Percentiles rank a stretch among this genome's conserved stretches.
Evolutionary conservation across 192 early-diverging fungal species (phyloP).

Genomic region (Kickxella alabastrina): DNA sequence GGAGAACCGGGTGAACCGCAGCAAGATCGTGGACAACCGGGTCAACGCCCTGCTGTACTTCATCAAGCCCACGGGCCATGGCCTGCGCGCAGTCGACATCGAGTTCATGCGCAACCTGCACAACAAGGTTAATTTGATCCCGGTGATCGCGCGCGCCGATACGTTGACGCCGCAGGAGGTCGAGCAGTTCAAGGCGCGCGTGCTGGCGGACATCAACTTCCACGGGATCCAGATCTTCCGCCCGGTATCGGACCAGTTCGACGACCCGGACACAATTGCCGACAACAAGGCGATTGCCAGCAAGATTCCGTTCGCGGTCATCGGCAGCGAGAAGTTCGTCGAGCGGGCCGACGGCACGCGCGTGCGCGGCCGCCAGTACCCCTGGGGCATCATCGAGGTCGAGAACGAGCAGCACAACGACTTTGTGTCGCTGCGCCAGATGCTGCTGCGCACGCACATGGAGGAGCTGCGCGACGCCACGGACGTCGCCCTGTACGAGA

Average conservation of each 20-base stretch:
- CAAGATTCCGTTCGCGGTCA: constrained; percentile 88
- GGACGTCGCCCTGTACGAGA: constrained; percentile 82
- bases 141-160: constrained; percentile 91
- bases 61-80: constrained; percentile 66
- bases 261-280: constrained; percentile 72
- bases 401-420: constrained; percentile 95
- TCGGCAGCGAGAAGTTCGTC: constrained; percentile 80
- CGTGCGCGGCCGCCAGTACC: constrained; percentile 84
- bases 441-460: constrained; percentile 86
- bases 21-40: constrained; percentile 85
- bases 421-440: constrained; percentile 88
- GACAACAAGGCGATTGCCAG: constrained; percentile 75
- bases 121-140: constrained; percentile 89
- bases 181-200: constrained; percentile 78
- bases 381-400: constrained; percentile 93
- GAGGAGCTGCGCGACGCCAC: constrained; percentile 94
- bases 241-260: constrained; percentile 72
- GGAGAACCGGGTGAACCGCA: constrained; percentile 85
- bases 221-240: constrained; percentile 83
- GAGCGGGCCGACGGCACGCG: constrained; percentile 72
- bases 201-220: constrained; percentile 70
- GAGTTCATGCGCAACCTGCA: constrained; percentile 94
- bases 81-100: constrained; percentile 70
- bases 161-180: constrained; percentile 83
- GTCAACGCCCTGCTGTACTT: constrained; percentile 91